These are phyloP conservation scores for Fonsecaea nubica DNA, from an alignment of 2,329 filamentous ascomycete species.

Conservation along the genomic window DNA sequence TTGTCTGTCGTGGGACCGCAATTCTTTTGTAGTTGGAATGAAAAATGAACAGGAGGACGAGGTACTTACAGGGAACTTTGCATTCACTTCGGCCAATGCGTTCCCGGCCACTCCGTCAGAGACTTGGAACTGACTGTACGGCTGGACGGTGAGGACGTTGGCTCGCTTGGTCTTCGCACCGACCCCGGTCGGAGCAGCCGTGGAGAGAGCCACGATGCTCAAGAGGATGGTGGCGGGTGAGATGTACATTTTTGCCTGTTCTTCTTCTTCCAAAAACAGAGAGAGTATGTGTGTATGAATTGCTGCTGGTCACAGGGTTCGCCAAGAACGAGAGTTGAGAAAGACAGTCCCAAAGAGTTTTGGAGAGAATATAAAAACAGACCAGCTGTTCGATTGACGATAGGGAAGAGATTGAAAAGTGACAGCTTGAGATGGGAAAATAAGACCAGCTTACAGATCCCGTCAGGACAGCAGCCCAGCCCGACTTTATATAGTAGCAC, in stretches of 20 bases:
- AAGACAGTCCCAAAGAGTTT: conserved; percentile 17
- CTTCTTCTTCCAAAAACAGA: not conserved
- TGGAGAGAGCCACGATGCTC: conserved; percentile 25
- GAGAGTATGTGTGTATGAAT: not conserved
- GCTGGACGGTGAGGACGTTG: conserved; percentile 22
- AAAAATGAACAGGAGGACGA: too few relatives aligned
- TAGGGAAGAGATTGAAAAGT: too few relatives aligned
- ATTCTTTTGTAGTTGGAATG: not conserved
- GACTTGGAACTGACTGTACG: conserved; percentile 33
- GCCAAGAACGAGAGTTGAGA: conserved; percentile 5
- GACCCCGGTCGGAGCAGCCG: conserved; percentile 17
- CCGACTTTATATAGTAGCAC: too few relatives aligned
- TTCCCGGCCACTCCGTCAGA: conserved; percentile 58
- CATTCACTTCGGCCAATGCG: conserved; percentile 60
- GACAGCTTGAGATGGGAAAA: too few relatives aligned
- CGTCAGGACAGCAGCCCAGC: too few relatives aligned
- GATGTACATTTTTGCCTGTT: not conserved
- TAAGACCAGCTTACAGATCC: too few relatives aligned
- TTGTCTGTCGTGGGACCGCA: too few relatives aligned
- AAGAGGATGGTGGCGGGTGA: conserved; percentile 24
- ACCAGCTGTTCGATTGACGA: too few relatives aligned
- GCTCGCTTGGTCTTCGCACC: conserved; percentile 22
- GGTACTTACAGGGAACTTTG: conserved; percentile 59
- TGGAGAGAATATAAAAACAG: too few relatives aligned
- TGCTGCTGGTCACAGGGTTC: too few relatives aligned